A percentile compares a stretch with the other conserved stretches of the same genome.
Conservation (phyloP, 768 basidiomycete genomes). For the Leccinum pellstonianum region DNA sequence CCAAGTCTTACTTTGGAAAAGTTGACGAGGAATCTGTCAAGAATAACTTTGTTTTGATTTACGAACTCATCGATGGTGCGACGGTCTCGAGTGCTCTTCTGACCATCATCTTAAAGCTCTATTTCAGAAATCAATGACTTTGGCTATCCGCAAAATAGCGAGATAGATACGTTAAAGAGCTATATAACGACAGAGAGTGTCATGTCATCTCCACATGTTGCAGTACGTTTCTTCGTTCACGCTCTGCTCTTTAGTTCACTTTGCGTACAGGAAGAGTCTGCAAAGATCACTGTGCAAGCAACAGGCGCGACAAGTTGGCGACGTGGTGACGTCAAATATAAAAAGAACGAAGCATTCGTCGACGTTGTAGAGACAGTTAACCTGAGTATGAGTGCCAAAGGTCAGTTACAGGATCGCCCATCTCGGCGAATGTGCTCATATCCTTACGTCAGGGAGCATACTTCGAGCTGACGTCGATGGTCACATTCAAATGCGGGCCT, state of each 20-base stretch:
- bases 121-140: slow-evolving; percentile 94
- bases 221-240: slow-evolving; percentile 46
- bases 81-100: slow-evolving; percentile 11
- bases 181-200: slow-evolving; percentile 99
- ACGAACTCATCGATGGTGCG: slow-evolving; percentile 94
- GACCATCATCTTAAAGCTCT: slow-evolving; percentile 5
- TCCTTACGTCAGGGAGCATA: slow-evolving; percentile 60
- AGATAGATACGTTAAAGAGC: slow-evolving; percentile 94
- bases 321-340: slow-evolving; percentile 93
- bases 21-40: slow-evolving; percentile 97
- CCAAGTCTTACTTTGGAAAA: slow-evolving; percentile 96
- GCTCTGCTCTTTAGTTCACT: slow-evolving; percentile 2
- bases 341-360: slow-evolving; percentile 99
- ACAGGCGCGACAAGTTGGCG: slow-evolving; percentile 97
- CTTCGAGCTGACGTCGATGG: slow-evolving; percentile 97
- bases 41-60: slow-evolving; percentile 98
- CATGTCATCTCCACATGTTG: slow-evolving; percentile 78
- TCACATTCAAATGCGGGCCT: slow-evolving; percentile 97
- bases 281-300: slow-evolving; percentile 95
- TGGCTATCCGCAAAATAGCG: slow-evolving; percentile 98
- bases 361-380: slow-evolving; percentile 98
- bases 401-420: slow-evolving; percentile 27
- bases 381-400: slow-evolving; percentile 95
- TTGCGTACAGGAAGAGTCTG: slow-evolving; percentile 80
- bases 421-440: slow-evolving; percentile 1